These are phyloP conservation scores for Sarocladiaceae sp. DNA, from an alignment of 2,329 filamentous ascomycete species.

Conservation along the genomic window DNA sequence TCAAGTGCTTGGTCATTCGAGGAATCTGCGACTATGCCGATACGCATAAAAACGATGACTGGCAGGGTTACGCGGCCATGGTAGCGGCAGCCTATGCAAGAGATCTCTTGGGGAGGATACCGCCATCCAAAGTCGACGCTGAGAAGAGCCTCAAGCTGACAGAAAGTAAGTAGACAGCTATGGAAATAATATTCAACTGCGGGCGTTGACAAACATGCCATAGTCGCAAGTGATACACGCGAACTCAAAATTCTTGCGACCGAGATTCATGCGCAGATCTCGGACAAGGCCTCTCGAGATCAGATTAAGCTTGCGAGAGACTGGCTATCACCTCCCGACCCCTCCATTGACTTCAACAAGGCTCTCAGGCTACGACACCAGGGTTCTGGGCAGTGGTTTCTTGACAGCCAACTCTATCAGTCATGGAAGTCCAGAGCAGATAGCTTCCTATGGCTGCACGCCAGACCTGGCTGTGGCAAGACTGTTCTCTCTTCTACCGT, in stretches of 20 bases:
- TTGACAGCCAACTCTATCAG: not conserved
- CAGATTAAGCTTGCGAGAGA: not conserved
- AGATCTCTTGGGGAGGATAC: slow-evolving; percentile 7
- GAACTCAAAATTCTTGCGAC: not conserved
- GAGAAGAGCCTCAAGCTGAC: not conserved
- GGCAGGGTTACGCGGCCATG: slow-evolving; percentile 14
- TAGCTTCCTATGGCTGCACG: not conserved
- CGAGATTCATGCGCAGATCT: not conserved
- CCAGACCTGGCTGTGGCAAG: not conserved
- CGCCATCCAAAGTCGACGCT: not conserved
- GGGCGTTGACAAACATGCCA: no score
- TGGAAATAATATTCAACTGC: not conserved
- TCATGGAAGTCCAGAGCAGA: not conserved
- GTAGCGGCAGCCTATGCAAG: slow-evolving; percentile 22
- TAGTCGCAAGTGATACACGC: not conserved
- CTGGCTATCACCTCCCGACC: not conserved
- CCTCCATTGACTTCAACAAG: not conserved
- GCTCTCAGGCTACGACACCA: not conserved
- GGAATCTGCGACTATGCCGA: slow-evolving; percentile 32
- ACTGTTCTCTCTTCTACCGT: not conserved
- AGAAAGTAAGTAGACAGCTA: not conserved
- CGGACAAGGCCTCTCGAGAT: not conserved
- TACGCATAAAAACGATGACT: slow-evolving; percentile 28
- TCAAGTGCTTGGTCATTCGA: slow-evolving; percentile 25
- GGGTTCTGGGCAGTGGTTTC: not conserved